A percentile compares a stretch with the other conserved stretches of the same genome.
Conservation (phyloP, 371 early-diverging fungal species). For the Haplosporangium sp. region DNA sequence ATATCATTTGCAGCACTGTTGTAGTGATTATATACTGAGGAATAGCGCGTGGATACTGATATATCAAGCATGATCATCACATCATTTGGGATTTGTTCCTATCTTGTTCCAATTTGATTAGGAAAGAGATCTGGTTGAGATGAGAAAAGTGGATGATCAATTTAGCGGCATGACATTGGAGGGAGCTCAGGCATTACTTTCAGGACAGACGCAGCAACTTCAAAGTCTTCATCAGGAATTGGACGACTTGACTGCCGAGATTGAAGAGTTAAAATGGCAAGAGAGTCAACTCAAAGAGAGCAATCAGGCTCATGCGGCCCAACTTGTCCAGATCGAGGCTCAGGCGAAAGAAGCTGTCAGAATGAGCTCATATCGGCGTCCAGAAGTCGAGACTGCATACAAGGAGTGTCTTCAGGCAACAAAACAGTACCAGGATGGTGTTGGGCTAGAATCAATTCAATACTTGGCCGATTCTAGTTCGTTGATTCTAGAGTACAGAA, state of each 20-base stretch:
- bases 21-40: no score
- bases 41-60: background rate
- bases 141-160: slow-evolving; percentile 25
- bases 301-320: slow-evolving; percentile 23
- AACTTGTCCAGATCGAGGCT: slow-evolving; percentile 23
- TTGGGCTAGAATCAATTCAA: slow-evolving; percentile 44
- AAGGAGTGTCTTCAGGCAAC: slow-evolving; percentile 37
- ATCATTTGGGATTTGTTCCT: no score
- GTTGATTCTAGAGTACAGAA: slow-evolving; percentile 33
- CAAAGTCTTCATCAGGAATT: slow-evolving; percentile 43
- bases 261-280: slow-evolving; percentile 51
- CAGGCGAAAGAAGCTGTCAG: slow-evolving; percentile 46
- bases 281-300: slow-evolving; percentile 38
- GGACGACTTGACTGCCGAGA: slow-evolving; percentile 42
- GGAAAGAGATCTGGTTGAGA: slow-evolving; percentile 17
- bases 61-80: no score
- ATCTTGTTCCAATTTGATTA: no score
- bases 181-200: slow-evolving; percentile 34
- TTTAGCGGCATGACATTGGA: slow-evolving; percentile 47
- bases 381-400: slow-evolving; percentile 43
- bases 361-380: slow-evolving; percentile 39
- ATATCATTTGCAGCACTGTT: background rate
- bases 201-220: slow-evolving; percentile 46
- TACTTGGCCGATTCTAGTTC: slow-evolving; percentile 28
- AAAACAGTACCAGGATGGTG: slow-evolving; percentile 39